A percentile compares a stretch with the other conserved stretches of the same genome.
Conservation (phyloP, 768 basidiomycete genomes). For the Neoboletus brunneissimus region DNA sequence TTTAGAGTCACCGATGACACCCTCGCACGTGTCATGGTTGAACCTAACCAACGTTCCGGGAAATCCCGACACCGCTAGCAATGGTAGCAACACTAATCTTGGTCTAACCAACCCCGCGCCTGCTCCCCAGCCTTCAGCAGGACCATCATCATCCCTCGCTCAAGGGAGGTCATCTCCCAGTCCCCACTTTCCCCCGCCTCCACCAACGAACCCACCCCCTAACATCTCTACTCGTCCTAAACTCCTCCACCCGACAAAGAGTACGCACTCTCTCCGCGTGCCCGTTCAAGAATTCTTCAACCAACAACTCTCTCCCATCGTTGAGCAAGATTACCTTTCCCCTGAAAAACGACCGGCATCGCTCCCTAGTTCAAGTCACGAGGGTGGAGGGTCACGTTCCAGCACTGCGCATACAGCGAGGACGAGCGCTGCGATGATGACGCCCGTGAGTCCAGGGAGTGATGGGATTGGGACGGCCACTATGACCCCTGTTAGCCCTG, state of each 20-base stretch:
- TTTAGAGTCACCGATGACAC: conserved; percentile 33
- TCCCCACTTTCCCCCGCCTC: conserved; percentile 35
- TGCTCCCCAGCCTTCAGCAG: neutral
- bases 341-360: conserved; percentile 42
- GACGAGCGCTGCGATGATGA: conserved; percentile 31
- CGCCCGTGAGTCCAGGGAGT: conserved; percentile 26
- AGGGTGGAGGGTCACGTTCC: conserved; percentile 25
- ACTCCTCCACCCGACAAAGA: conserved; percentile 32
- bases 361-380: conserved; percentile 28
- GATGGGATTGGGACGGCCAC: conserved; percentile 21
- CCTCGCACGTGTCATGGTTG: conserved; percentile 43
- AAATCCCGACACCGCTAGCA: conserved; percentile 4
- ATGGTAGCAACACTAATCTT: conserved; percentile 5
- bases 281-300: conserved; percentile 32
- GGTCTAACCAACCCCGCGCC: neutral
- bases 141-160: conserved; percentile 11
- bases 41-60: conserved; percentile 10
- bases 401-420: conserved; percentile 32
- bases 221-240: conserved; percentile 31
- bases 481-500: conserved; percentile 29
- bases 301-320: conserved; percentile 60
- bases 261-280: conserved; percentile 43
- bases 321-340: conserved; percentile 62
- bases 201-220: conserved; percentile 31
- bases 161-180: conserved; percentile 27